Evolutionary conservation across 2,329 filamentous ascomycete genomes (phyloP).

Genomic region (Sporothrix luriei): DNA sequence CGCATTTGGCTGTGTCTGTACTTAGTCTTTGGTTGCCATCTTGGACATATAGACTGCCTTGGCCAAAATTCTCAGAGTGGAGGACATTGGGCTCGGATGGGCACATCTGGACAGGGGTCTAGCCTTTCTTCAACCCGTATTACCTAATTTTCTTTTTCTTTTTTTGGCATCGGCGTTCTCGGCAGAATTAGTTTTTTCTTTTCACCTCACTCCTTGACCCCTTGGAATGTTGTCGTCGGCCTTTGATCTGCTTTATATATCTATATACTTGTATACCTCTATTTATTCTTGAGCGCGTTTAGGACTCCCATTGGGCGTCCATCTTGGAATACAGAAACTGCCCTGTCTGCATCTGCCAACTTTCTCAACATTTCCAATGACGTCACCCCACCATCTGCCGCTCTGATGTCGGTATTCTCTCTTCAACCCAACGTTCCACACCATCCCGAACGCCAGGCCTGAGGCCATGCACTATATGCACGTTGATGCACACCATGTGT

Average conservation of each 20-base stretch:
- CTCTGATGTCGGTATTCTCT: not conserved
- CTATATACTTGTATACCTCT: not conserved
- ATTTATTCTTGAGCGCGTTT: not conserved
- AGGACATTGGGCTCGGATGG: constrained; percentile 15
- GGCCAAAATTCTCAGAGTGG: constrained; percentile 10
- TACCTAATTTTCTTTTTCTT: not conserved
- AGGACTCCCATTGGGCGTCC: not conserved
- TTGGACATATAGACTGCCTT: not conserved
- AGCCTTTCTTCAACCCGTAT: not conserved
- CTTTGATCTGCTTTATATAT: not conserved
- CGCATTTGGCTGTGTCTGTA: not conserved
- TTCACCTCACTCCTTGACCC: not conserved
- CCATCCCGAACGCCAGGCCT: not conserved
- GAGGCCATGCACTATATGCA: not conserved
- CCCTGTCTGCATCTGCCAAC: constrained; percentile 6
- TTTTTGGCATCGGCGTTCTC: not conserved
- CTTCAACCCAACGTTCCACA: not conserved
- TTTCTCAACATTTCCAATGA: constrained; percentile 26
- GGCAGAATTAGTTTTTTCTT: not conserved
- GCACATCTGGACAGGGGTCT: not conserved
- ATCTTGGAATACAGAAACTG: constrained; percentile 3
- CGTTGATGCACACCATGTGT: not conserved
- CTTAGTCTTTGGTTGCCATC: constrained; percentile 1
- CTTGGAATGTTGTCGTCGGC: not conserved
- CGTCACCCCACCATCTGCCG: not conserved